Conservation (phyloP, 129 eudicot genomes). For the Rutidosis leptorrhynchoides region DNA sequence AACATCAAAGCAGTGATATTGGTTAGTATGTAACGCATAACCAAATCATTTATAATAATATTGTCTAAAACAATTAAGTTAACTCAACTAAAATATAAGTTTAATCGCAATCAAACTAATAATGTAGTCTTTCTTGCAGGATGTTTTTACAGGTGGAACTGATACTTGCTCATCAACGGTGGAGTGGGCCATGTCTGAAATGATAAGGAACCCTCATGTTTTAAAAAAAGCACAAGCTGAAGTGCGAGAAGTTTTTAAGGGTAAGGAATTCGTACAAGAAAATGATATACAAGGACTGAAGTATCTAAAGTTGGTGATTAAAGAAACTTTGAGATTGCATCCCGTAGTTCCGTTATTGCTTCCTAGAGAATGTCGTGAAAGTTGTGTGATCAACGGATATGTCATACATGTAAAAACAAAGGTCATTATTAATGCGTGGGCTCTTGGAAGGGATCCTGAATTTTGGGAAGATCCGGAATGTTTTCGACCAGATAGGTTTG, state of each 20-base stretch:
- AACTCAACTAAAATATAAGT: too few species aligned
- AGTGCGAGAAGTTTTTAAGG: constrained; percentile 27
- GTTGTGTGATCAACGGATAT: too few species aligned
- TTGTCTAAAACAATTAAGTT: too few species aligned
- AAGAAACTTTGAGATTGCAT: constrained; percentile 36
- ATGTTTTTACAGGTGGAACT: constrained; percentile 24
- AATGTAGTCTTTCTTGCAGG: constrained; percentile 8
- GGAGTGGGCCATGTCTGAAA: constrained; percentile 15
- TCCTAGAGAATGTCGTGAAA: too few species aligned
- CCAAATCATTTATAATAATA: too few species aligned
- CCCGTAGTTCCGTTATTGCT: constrained; percentile 11
- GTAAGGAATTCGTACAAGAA: constrained; percentile 17
- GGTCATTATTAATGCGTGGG: too few species aligned
- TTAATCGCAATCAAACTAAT: not conserved
- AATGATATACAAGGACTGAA: constrained; percentile 22
- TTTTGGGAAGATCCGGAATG: not conserved
- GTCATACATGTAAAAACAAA: too few species aligned
- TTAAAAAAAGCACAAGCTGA: constrained; percentile 18
- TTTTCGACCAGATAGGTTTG: not conserved
- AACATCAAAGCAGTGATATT: constrained; percentile 29
- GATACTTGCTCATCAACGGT: constrained; percentile 10
- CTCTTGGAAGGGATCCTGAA: constrained; percentile 11
- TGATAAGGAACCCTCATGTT: not conserved
- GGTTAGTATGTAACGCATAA: constrained; percentile 10
- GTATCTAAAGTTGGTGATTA: constrained; percentile 33